Evolutionary conservation across 2,329 filamentous ascomycete species (phyloP), one percentile per base, ranked within the genome.

Genomic region (Ophioceras dolichostomum): DNA sequence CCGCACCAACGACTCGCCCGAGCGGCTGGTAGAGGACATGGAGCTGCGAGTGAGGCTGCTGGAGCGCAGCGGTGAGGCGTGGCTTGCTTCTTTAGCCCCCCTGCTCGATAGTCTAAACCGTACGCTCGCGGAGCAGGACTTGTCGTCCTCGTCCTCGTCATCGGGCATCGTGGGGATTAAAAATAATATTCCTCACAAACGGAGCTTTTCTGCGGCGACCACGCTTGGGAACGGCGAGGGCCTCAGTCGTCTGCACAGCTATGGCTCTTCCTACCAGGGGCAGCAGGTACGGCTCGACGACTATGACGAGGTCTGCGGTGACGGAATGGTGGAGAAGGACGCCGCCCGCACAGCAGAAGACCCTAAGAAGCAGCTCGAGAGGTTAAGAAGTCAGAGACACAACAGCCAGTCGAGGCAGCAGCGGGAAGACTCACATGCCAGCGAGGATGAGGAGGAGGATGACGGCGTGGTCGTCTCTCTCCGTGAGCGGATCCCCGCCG

Each of bases 1-100:
- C 4, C 18, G 16, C 16, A 21, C 34, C 4, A 16, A 28, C 18
- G 12, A n/a, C 17, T n/a, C 26, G 34, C 18, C 24, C 16, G 28
- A 37, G 27, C 27, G 20, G 28, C 19, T 27, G 27, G 35, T 37
- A 6, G 28, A 22, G 28, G 35, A 37, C 17, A 37, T 37, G 35
- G 35, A 37, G 20, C 18, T 13, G 20, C 35, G 35, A 18, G 35
- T 37, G n/a, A 30, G 20, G 9, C 27, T 31, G 28, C 33, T 34
- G 7, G 35, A 37, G 28, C 35, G 21, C 10, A 37, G 17, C 17
- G 35, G 35, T 14, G 35, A 37, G 27, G 35, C 28, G 7, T 37
- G 35, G 35, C 28, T 37, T 13, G 35, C 27, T 8, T 27, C 35
- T 12, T 27, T 37, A 28, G 28, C 32, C 19, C 35, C 35, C n/a